Evolutionary conservation across 176 grass and related monocot species (phyloP).

Genomic region (Echinochloa phyllopogon): DNA sequence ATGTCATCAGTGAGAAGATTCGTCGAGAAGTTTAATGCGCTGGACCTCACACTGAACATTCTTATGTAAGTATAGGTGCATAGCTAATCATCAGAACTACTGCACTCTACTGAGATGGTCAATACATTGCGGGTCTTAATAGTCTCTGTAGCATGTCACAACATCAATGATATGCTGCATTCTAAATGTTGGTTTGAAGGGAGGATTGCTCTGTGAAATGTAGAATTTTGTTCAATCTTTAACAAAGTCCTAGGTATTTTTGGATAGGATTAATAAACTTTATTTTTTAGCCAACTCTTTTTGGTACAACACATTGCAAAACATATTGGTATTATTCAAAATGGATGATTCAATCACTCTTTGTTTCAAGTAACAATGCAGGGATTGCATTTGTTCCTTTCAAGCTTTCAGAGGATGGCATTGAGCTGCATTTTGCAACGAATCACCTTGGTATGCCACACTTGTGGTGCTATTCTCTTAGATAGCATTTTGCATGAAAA

Average conservation of each 20-base stretch:
- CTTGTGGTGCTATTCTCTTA: neutral
- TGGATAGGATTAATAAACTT: too few relatives aligned
- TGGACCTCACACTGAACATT: constrained; percentile 62
- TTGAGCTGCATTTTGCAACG: constrained; percentile 80
- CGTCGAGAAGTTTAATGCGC: constrained; percentile 38
- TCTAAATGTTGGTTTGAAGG: neutral
- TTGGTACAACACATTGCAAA: neutral
- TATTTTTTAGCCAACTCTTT: neutral
- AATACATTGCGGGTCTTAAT: too few relatives aligned
- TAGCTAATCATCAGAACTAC: neutral
- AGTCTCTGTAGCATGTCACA: too few relatives aligned
- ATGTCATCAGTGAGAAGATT: constrained; percentile 65
- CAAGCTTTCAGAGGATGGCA: constrained; percentile 63
- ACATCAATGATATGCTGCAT: neutral
- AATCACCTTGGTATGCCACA: constrained; percentile 60
- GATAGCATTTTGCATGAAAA: neutral
- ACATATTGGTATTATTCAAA: too few relatives aligned
- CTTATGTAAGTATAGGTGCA: constrained; percentile 51
- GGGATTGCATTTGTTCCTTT: constrained; percentile 71
- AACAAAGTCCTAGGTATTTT: too few relatives aligned
- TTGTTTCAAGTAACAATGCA: constrained; percentile 69
- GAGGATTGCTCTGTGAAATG: too few relatives aligned
- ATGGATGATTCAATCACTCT: neutral
- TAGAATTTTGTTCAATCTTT: too few relatives aligned
- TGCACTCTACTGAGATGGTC: neutral